Conservation (phyloP, 2,329 filamentous ascomycete species). For the Sarocladium brachiariae region DNA sequence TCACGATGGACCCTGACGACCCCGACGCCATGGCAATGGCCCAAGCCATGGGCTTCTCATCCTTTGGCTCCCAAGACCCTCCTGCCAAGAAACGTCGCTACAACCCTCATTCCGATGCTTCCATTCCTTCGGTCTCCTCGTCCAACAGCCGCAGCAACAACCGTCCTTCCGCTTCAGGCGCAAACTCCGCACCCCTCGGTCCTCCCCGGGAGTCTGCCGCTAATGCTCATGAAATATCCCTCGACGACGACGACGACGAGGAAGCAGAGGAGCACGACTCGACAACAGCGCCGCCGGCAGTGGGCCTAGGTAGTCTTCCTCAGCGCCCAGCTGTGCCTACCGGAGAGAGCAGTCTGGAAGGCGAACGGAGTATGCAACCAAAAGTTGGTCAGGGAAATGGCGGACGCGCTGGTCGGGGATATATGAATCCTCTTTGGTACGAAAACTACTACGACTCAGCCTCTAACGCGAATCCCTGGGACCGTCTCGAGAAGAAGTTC, state of each 20-base stretch:
- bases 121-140: constrained; percentile 19
- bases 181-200: constrained; percentile 31
- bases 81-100: constrained; percentile 61
- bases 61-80: constrained; percentile 53
- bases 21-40: constrained; percentile 44
- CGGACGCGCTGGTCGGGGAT: not conserved
- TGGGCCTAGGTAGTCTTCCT: not conserved
- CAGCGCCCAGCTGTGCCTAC: not conserved
- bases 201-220: constrained; percentile 13
- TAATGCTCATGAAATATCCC: constrained; percentile 27
- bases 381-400: not conserved
- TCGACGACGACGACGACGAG: constrained; percentile 14
- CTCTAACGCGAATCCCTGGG: constrained; percentile 71
- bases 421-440: constrained; percentile 44
- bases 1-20: constrained; percentile 18
- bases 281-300: not conserved
- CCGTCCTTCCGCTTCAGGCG: constrained; percentile 19
- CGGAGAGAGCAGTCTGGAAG: not conserved
- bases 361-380: constrained; percentile 9
- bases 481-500: constrained; percentile 40
- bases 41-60: constrained; percentile 65
- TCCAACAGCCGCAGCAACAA: constrained; percentile 21
- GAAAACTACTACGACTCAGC: constrained; percentile 61
- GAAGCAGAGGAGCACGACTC: constrained; percentile 25
- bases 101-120: constrained; percentile 46